These are phyloP conservation scores for Ophiostoma piceae DNA, from an alignment of 2,329 filamentous ascomycete species.

Conservation along the genomic window DNA sequence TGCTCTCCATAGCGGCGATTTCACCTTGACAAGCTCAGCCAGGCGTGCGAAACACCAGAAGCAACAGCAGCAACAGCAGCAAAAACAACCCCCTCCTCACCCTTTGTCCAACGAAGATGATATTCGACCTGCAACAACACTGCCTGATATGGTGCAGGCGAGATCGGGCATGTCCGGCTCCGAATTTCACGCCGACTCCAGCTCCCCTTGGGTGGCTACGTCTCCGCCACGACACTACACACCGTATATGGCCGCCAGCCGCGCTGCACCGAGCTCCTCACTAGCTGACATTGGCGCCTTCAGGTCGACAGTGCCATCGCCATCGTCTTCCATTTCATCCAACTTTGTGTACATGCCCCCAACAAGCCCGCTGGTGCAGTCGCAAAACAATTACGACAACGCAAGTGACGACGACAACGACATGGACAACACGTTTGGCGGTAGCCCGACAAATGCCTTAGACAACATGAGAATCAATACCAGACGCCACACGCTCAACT, in stretches of 20 bases:
- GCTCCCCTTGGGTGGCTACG: slow-evolving; percentile 48
- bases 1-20: slow-evolving; percentile 63
- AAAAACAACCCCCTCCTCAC: not conserved
- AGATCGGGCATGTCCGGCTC: slow-evolving; percentile 3
- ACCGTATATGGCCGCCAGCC: slow-evolving; percentile 42
- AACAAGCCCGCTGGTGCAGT: slow-evolving; percentile 87
- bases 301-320: slow-evolving; percentile 44
- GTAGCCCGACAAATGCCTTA: slow-evolving; percentile 31
- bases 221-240: slow-evolving; percentile 52
- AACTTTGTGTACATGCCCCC: slow-evolving; percentile 82
- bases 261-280: not conserved
- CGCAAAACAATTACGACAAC: slow-evolving; percentile 72
- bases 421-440: slow-evolving; percentile 43
- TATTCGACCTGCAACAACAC: slow-evolving; percentile 9
- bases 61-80: not conserved
- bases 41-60: not conserved
- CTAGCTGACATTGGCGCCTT: slow-evolving; percentile 14
- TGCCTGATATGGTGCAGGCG: not conserved
- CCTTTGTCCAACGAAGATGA: not conserved
- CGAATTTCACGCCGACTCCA: slow-evolving; percentile 25
- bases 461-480: slow-evolving; percentile 30
- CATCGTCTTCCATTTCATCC: slow-evolving; percentile 68
- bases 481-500: slow-evolving; percentile 68
- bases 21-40: slow-evolving; percentile 41
- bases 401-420: not conserved